Percentiles rank a stretch among this genome's conserved stretches.
Evolutionary conservation across 208 protist genomes (phyloP).

Genomic region (Acanthamoeba quina): DNA sequence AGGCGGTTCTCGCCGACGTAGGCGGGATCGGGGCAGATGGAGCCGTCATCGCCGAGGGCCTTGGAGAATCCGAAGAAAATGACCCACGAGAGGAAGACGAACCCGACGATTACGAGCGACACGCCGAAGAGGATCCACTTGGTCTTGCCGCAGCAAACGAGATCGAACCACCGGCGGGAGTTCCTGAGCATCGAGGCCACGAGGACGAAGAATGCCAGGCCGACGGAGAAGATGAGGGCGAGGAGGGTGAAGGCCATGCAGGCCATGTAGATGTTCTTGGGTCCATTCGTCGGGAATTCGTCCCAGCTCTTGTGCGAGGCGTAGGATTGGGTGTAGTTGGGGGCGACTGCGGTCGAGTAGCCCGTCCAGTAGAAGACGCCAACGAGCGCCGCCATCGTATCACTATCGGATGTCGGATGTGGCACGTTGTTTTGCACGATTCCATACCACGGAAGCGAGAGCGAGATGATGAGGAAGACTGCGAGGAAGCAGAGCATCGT

Average conservation of each 20-base stretch:
- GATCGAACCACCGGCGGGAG: constrained; percentile 53
- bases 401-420: constrained; percentile 4
- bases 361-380: constrained; percentile 63
- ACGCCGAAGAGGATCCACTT: constrained; percentile 73
- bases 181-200: constrained; percentile 57
- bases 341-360: background rate
- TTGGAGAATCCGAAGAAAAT: constrained; percentile 71
- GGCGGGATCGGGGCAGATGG: constrained; percentile 49
- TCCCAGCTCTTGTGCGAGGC: constrained; percentile 39
- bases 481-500: constrained; percentile 15
- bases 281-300: constrained; percentile 49
- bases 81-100: constrained; percentile 74
- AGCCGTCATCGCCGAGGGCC: constrained; percentile 63
- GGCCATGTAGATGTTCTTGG: constrained; percentile 57
- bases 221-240: constrained; percentile 50
- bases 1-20: constrained; percentile 58
- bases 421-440: constrained; percentile 69
- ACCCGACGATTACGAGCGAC: constrained; percentile 63
- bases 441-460: constrained; percentile 52
- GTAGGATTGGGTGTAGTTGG: constrained; percentile 55
- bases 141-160: constrained; percentile 72
- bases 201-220: constrained; percentile 51
- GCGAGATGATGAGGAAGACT: constrained; percentile 61
- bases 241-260: constrained; percentile 54
- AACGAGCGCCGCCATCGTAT: constrained; percentile 8